phyloP scores from a whole-genome alignment of 345 rosid species.

The Citropsis articulata region DNA sequence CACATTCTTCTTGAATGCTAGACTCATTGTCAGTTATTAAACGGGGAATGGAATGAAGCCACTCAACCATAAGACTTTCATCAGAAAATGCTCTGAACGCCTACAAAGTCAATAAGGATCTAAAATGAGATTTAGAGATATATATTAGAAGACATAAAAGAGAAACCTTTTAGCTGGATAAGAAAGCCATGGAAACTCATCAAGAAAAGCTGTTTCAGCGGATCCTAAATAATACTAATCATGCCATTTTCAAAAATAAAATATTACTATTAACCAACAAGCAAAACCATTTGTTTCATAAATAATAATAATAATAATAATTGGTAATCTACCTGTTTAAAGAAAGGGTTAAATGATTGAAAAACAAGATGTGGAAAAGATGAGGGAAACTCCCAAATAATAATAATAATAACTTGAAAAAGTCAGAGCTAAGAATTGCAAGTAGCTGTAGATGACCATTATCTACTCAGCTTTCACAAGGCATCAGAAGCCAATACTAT shows the following conservation, averaged over 20 bases:
- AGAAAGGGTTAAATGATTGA: background rate
- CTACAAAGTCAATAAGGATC: slow-evolving; percentile 32
- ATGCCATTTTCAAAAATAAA: too few species aligned
- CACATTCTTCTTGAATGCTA: slow-evolving; percentile 95
- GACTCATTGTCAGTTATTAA: slow-evolving; percentile 79
- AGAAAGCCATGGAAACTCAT: background rate
- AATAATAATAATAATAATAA: too few species aligned
- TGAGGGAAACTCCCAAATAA: background rate
- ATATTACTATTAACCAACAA: too few species aligned
- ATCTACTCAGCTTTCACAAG: background rate
- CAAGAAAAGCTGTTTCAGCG: background rate
- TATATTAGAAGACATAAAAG: slow-evolving; percentile 1
- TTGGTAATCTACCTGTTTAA: background rate
- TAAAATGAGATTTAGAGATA: slow-evolving; percentile 17
- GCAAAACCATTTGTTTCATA: too few species aligned
- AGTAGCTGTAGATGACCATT: background rate
- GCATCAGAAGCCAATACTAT: slow-evolving; percentile 4
- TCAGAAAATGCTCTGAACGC: slow-evolving; percentile 68
- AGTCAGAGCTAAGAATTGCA: too few species aligned
- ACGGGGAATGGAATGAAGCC: slow-evolving; percentile 92
- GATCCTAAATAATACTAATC: too few species aligned
- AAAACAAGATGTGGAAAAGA: background rate
- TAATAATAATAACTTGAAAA: too few species aligned
- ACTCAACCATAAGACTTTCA: slow-evolving; percentile 60
- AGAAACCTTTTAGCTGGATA: background rate